These are phyloP conservation scores for Allium sativum DNA, from an alignment of 106 monocot genomes.

Conservation along the genomic window DNA sequence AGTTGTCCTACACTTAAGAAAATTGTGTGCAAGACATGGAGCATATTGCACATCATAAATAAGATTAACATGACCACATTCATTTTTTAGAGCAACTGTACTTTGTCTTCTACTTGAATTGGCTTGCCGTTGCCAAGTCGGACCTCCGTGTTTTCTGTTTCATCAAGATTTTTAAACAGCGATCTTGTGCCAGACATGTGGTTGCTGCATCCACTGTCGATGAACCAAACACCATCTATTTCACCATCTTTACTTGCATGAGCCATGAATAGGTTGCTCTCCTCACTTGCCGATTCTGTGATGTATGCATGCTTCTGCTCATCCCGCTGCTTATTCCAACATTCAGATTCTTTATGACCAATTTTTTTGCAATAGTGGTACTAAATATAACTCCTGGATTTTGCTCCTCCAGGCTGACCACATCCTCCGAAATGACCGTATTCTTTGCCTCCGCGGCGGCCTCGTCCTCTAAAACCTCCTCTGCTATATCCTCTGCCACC, in stretches of 20 bases:
- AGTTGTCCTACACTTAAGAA: neutral
- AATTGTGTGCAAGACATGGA: neutral
- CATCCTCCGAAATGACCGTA: neutral
- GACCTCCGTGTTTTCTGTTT: neutral
- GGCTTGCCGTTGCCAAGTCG: neutral
- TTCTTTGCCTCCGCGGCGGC: neutral
- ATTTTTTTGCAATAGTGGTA: neutral
- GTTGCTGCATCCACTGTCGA: neutral
- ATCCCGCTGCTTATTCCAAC: neutral
- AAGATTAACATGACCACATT: neutral
- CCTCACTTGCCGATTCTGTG: neutral
- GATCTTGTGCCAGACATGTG: neutral
- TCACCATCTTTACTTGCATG: neutral
- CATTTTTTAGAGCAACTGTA: neutral
- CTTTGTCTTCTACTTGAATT: neutral
- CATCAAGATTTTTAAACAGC: neutral
- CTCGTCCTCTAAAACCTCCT: neutral
- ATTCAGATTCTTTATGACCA: neutral
- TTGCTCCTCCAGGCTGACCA: neutral
- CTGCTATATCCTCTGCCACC: neutral
- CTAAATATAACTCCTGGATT: neutral
- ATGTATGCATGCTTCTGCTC: neutral
- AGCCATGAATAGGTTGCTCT: neutral
- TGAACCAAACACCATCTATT: neutral
- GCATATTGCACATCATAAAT: neutral